A percentile compares a stretch with the other conserved stretches of the same genome.
Conservation (phyloP, 208 protist species). For the Leishmania tropica region DNA sequence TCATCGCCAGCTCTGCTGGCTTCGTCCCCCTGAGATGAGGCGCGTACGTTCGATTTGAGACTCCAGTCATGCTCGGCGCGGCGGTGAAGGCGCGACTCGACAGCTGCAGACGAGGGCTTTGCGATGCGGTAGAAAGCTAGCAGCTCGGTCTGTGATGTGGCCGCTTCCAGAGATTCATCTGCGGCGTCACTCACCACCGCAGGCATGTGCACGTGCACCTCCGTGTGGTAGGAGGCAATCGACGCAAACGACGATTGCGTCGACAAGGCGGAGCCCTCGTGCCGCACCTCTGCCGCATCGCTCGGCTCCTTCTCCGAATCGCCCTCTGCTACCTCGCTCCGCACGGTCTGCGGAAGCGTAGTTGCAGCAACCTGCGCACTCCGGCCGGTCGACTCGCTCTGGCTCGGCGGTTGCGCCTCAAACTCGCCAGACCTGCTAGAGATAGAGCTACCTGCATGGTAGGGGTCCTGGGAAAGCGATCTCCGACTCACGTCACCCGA, state of each 20-base stretch:
- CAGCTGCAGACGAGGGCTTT: not conserved
- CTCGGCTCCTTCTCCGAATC: not conserved
- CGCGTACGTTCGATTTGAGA: not conserved
- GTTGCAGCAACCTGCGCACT: not conserved
- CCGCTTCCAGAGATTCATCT: not conserved
- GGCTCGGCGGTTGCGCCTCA: not conserved
- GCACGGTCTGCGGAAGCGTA: not conserved
- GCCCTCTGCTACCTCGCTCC: not conserved
- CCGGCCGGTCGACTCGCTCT: not conserved
- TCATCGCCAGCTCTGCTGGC: not conserved
- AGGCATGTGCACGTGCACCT: not conserved
- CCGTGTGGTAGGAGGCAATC: slow-evolving; percentile 3
- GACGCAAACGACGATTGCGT: not conserved
- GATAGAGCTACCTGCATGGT: not conserved
- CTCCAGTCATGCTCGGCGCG: not conserved
- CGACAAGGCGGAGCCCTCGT: not conserved
- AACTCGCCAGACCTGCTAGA: not conserved
- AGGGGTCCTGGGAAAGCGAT: not conserved
- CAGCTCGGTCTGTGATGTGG: slow-evolving; percentile 7
- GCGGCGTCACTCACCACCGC: not conserved
- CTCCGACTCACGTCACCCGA: not conserved
- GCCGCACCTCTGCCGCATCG: not conserved
- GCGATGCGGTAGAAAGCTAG: slow-evolving; percentile 4
- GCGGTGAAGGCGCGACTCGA: not conserved
- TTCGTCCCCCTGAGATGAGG: not conserved